These are phyloP conservation scores for Eucalyptus lansdowneana DNA, from an alignment of 345 rosid species.

Conservation along the genomic window DNA sequence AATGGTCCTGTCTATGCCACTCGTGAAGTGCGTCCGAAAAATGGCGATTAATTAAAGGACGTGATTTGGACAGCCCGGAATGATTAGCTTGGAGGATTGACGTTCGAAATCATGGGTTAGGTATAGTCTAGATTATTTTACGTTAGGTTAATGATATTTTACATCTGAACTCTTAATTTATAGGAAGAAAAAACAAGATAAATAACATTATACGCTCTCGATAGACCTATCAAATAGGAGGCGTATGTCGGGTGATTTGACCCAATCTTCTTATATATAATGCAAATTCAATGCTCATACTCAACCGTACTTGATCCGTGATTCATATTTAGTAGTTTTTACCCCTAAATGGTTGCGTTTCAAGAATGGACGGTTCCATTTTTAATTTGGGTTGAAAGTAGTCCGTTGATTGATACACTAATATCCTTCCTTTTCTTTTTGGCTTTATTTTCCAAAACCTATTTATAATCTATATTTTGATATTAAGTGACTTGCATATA, in stretches of 20 bases:
- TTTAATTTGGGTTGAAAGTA: neutral
- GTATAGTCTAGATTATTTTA: neutral
- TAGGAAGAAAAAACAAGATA: rapidly evolving
- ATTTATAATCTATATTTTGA: neutral
- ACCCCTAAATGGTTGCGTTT: neutral
- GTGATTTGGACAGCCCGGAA: neutral
- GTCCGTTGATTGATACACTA: no score
- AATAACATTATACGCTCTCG: rapidly evolving
- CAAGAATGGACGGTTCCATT: neutral
- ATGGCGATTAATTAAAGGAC: neutral
- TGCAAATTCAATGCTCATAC: no score
- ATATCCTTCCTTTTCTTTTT: no score
- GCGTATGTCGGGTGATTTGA: rapidly evolving
- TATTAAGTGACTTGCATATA: neutral
- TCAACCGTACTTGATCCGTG: rapidly evolving
- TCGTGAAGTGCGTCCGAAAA: neutral
- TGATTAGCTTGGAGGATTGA: neutral
- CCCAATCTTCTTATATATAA: no score
- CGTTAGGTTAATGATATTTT: neutral
- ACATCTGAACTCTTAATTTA: rapidly evolving
- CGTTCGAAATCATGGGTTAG: neutral
- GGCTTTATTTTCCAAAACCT: no score
- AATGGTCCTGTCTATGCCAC: neutral
- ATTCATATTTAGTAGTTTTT: no score
- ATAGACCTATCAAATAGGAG: rapidly evolving